A percentile compares a stretch with the other conserved stretches of the same genome.
These are phyloP conservation scores for Cryphonectria carpinicola DNA, from an alignment of 2,329 filamentous ascomycete species.

Conservation along the genomic window DNA sequence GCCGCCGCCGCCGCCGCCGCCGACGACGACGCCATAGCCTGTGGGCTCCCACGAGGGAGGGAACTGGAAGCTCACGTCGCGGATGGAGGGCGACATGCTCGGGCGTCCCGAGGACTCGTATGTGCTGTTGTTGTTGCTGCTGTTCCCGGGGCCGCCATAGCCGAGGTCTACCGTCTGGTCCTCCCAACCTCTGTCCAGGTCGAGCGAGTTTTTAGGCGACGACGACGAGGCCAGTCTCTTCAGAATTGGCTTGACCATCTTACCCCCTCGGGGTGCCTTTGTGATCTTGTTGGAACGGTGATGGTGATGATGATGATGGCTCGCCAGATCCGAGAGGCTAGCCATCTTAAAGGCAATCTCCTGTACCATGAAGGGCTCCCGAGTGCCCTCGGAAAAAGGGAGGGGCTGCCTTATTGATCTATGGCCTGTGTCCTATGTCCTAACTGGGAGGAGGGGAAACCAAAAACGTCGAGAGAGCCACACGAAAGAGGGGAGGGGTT, in stretches of 20 bases:
- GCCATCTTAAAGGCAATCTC: constrained; percentile 38
- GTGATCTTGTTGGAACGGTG: constrained; percentile 42
- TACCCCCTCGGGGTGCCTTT: constrained; percentile 50
- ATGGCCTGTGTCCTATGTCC: constrained; percentile 5
- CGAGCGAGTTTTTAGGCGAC: constrained; percentile 66
- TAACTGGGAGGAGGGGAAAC: not conserved
- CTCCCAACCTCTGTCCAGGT: constrained; percentile 63
- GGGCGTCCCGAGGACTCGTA: constrained; percentile 32
- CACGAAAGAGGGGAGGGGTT: constrained; percentile 5
- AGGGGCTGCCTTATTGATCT: not conserved
- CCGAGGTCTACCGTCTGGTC: constrained; percentile 51
- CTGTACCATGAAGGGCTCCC: constrained; percentile 20
- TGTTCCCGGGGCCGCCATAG: constrained; percentile 34
- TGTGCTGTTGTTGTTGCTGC: constrained; percentile 8
- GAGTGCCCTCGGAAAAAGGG: not conserved
- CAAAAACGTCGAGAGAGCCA: not conserved
- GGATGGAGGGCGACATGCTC: constrained; percentile 36
- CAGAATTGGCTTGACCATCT: constrained; percentile 63
- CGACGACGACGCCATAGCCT: too few relatives aligned
- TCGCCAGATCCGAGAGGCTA: constrained; percentile 40
- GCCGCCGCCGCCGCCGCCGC: constrained; percentile 3
- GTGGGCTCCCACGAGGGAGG: constrained; percentile 27
- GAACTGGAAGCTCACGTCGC: constrained; percentile 52
- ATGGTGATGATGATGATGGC: constrained; percentile 33
- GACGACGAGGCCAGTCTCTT: constrained; percentile 55